Percentiles rank a stretch among this genome's conserved stretches.
These are phyloP conservation scores for Sporothrix variecibatus DNA, from an alignment of 2,329 filamentous ascomycete species.

Conservation along the genomic window DNA sequence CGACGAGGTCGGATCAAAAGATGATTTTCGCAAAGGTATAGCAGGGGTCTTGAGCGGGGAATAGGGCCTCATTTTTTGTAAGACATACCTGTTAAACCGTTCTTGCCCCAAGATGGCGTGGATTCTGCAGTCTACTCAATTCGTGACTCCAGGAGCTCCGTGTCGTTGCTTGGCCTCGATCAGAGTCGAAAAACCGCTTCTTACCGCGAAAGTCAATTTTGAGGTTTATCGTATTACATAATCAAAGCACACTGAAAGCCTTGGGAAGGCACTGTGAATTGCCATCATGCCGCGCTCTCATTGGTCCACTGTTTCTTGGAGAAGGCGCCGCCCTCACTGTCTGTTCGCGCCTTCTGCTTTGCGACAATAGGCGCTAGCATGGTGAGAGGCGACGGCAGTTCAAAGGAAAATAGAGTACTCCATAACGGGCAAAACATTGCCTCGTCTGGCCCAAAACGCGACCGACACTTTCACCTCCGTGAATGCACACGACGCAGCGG, in stretches of 20 bases:
- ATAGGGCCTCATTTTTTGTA: too few relatives aligned
- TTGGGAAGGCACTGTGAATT: neutral
- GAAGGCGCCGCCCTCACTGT: neutral
- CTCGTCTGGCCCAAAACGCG: neutral
- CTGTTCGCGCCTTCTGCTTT: neutral
- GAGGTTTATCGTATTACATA: slow-evolving; percentile 16
- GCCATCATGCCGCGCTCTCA: neutral
- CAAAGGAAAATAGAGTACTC: neutral
- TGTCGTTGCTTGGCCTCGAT: neutral
- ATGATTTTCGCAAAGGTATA: neutral
- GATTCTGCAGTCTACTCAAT: neutral
- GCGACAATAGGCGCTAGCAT: neutral
- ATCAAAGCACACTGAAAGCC: neutral
- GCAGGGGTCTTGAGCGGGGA: neutral
- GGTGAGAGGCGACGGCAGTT: neutral
- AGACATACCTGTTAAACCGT: neutral
- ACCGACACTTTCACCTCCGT: neutral
- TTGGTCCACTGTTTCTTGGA: neutral
- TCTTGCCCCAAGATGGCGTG: neutral
- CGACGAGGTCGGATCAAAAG: neutral
- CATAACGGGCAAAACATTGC: neutral
- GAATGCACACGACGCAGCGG: neutral
- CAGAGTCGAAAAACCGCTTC: neutral
- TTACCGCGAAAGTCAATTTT: neutral
- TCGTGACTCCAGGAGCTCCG: neutral